Evolutionary conservation across 768 basidiomycete species (phyloP), one percentile per base, ranked within the genome.

Genomic region (Tylopilus felleus): DNA sequence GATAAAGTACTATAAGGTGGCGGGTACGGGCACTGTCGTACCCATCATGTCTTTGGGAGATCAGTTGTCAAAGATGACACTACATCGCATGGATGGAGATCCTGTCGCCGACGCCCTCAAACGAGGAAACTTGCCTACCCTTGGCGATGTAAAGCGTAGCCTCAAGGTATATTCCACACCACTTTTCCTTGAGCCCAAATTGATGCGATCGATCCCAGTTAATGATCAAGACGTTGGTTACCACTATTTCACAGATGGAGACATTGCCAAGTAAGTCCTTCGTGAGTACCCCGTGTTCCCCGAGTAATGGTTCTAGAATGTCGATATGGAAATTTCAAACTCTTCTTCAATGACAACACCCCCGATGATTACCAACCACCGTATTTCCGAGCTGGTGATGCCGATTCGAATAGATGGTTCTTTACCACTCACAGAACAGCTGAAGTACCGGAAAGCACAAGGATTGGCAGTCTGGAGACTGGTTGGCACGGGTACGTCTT

Each of bases 281-380:
- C 44, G 38, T 21, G 10, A 49, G 21, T 50, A 3, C 21, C 57
- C 31, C 49, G 5, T 43, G 49, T 50, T 47, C 27, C 25, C 25
- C n/a, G 13, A 42, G 17, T 56, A 22, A 47, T 36, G 39, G 31
- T 36, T 19, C 17, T 63, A 90, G 90, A 83, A 61, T 85, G 84
- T 44, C 86, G 92, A 31, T 94, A 79, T 63, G 89, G 91, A n/a
- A 90, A 86, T 21, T 90, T 94, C 75, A 94, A 95, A 66, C 71
- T 91, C 12, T 91, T 87, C 65, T 94, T 93, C 67, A 87, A 86
- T 14, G 84, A 90, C 44, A 76, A 82, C 21, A 85, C 90, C 13
- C 93, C 93, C 0, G 73, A 77, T 9, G 85, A 92, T 47, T 95
- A 95, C 62, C 88, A 95, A 65, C 93, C 93, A 6, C 88, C 88